Evolutionary conservation across 2,329 filamentous ascomycete genomes (phyloP), one percentile per base, ranked within the genome.

Genomic region (Uncinocarpus reesii): DNA sequence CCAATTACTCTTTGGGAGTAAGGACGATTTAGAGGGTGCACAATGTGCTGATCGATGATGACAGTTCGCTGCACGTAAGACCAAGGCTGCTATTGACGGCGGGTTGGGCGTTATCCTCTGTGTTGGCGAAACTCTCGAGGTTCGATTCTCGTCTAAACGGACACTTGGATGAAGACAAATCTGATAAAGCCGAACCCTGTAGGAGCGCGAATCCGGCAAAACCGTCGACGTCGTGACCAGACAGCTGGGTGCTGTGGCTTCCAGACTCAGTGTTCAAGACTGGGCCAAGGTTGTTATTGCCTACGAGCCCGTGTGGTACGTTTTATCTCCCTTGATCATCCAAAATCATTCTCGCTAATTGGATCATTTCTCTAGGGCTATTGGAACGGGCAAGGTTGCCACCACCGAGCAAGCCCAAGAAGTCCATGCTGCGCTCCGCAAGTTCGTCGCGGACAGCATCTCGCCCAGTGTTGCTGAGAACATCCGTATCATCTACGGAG

Each of bases 281-380:
- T 98, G 92, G 92, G 79, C 75, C 63, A 92, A 92, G 76, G 79
- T 98, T 56, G 92, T 98, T 66, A 79, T 98, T 62, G 92, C 92
- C 63, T 98, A 98, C 72, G 92, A 98, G 79, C 92, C 92, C 63
- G 93, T 98, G 76, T 98, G 92, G 90, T 88, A 80, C 44, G 18
- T 20, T 16, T 37, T 40, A 16, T 31, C 48, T 42, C 13, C 45
- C 47, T 24, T 8, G 16, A 3, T 28, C 15, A 5, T 11, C 26
- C 15, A 32, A 15, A 43, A 5, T 7, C 10, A 13, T 31, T 26
- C 11, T 4, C n/a, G 5, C 36, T 52, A 42, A 52, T 40, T 21
- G 32, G 26, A 24, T 29, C 28, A 10, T 48, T 52, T 32, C 16
- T 41, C 2, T 55, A 76, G 74, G 76, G 80, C 80, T 49, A 83